Percentiles rank a stretch among this genome's conserved stretches.
Evolutionary conservation across 352 stramenopile genomes (phyloP).

Genomic region (Paralagenidium karlingii): DNA sequence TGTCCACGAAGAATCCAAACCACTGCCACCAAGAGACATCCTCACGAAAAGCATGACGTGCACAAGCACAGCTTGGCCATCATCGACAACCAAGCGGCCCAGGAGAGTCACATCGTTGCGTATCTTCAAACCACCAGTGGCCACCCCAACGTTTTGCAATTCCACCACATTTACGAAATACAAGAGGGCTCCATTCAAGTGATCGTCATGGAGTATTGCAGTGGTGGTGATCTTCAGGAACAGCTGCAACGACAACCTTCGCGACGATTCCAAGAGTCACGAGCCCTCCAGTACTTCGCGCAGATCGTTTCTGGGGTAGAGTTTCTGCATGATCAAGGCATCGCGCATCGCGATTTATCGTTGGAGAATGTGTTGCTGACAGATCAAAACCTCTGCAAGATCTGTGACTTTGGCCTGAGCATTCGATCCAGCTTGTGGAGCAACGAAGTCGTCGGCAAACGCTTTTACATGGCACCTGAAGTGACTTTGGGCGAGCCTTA

Average conservation of each 20-base stretch:
- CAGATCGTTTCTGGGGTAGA: constrained; percentile 13
- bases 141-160: no score
- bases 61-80: no score
- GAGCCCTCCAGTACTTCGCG: background rate
- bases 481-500: constrained; percentile 6
- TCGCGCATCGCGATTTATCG: constrained; percentile 52
- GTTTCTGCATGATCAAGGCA: constrained; percentile 39
- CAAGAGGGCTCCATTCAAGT: no score
- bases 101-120: no score
- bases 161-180: no score
- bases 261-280: background rate
- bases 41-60: no score
- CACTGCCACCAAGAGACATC: no score
- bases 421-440: background rate
- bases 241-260: background rate
- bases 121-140: no score
- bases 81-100: no score
- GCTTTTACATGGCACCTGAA: constrained; percentile 13
- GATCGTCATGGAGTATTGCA: constrained; percentile 1
- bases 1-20: no score
- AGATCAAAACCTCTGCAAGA: constrained; percentile 40
- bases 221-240: background rate
- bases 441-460: constrained; percentile 5
- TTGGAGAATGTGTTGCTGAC: constrained; percentile 69
- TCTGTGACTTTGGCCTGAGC: constrained; percentile 25